Evolutionary conservation across 352 stramenopile genomes (phyloP), one percentile per base, ranked within the genome.

Genomic region (Phytophthora fragariae): DNA sequence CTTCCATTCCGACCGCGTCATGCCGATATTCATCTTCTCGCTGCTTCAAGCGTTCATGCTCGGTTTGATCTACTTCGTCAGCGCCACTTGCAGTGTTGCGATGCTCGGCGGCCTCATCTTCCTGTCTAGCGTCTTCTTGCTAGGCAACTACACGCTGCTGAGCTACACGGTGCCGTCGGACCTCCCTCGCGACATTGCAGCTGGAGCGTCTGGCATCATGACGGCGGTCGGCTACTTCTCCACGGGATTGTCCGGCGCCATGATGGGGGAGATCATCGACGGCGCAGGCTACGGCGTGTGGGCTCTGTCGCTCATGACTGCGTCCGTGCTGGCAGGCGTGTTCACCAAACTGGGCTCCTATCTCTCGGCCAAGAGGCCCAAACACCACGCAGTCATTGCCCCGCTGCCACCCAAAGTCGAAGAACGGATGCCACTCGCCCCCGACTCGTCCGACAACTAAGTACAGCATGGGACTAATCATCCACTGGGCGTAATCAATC

Each of bases 21-120:
- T 83, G 75, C 82, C 82, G 10, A 88, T 90, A 53, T 86, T 84
- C 65, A 84, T 92, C 60, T 89, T 92, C 70, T 89, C 84, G 0
- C 53, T 88, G n/a, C 33, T 90, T 2, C 82, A 90, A 67, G 77
- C 76, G 2, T 47, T 83, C 0, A 61, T 88, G 17, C 73, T 90
- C 1, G 75, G 77, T 0, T 39, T 70, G 0, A 70, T 90, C 11
- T 92, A 88, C 67, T 57, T 79, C 41, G 79, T 87, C 33, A 86
- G 79, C 29, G 72, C 81, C 15, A 80, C 81, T 5, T 84, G 78
- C 67, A 86, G 75, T 29, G 70, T 87, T 3, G 37, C 63, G 14
- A 60, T 81, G 54, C 74, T 92, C 2, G 79, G 79, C 5, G 57
- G 68, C 31, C 70, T 92, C 1, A 73, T 88, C 17, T 91, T 91